These are phyloP conservation scores for Geotrichum bryndzae DNA, from an alignment of 1,139 yeast species.

Conservation along the genomic window DNA sequence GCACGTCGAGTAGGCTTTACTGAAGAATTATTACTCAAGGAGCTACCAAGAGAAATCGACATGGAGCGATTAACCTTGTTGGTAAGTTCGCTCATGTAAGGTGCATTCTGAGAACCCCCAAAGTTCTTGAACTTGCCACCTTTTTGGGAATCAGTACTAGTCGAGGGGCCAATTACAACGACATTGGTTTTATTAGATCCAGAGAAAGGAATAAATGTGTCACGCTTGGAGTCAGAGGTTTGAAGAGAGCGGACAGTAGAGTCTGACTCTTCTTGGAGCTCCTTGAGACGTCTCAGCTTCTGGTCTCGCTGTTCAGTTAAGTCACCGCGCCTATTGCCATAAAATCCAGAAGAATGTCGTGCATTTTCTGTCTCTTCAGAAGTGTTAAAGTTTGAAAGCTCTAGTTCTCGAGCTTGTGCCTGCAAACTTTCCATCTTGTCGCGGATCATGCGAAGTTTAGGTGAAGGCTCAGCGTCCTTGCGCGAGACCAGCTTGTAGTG, in stretches of 20 bases:
- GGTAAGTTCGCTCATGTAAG: constrained; percentile 16
- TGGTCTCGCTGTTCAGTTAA: constrained; percentile 27
- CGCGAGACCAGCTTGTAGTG: constrained; percentile 51
- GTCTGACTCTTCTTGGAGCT: constrained; percentile 32
- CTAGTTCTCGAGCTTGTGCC: constrained; percentile 78
- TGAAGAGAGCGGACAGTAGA: constrained; percentile 25
- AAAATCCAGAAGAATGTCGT: not conserved
- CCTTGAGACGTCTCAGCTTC: constrained; percentile 27
- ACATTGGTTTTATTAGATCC: not conserved
- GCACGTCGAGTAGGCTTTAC: constrained; percentile 10
- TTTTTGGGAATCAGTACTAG: not conserved
- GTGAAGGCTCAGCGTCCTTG: constrained; percentile 67
- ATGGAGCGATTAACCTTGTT: constrained; percentile 15
- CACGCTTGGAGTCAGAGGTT: not conserved
- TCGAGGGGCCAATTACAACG: not conserved
- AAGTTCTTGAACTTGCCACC: constrained; percentile 2
- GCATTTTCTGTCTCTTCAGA: constrained; percentile 31
- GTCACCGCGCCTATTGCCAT: constrained; percentile 20
- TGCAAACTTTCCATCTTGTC: constrained; percentile 85
- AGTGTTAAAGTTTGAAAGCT: constrained; percentile 66
- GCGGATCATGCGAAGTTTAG: constrained; percentile 66
- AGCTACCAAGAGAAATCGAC: constrained; percentile 12
- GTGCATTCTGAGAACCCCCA: constrained; percentile 9
- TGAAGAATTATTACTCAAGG: constrained; percentile 3
- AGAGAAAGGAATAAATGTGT: constrained; percentile 1